Evolutionary conservation across 345 rosid species (phyloP).

Genomic region (Aegle marmelos): DNA sequence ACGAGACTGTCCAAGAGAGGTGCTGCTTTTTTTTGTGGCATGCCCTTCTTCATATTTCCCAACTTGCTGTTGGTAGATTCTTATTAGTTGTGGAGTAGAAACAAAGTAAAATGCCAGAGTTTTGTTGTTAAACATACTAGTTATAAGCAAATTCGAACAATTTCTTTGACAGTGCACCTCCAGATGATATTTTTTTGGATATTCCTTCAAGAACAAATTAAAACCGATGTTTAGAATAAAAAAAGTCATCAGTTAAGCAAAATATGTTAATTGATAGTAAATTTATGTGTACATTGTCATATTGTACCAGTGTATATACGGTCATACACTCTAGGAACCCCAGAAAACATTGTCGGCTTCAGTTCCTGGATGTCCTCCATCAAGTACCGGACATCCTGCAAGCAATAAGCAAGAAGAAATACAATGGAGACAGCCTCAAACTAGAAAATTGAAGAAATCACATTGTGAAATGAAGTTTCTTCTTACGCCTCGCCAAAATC

Average conservation of each 20-base stretch:
- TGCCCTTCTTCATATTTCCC: conserved; percentile 63
- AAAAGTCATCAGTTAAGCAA: not conserved
- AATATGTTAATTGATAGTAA: not conserved
- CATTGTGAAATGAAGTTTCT: not conserved
- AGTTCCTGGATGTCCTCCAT: conserved; percentile 85
- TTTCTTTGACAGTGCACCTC: conserved; percentile 61
- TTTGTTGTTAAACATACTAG: conserved; percentile 56
- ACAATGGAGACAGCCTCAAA: not conserved
- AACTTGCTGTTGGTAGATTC: conserved; percentile 59
- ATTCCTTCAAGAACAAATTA: conserved; percentile 51
- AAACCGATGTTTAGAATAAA: not conserved
- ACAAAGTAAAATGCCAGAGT: not conserved
- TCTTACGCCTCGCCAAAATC: conserved; percentile 90
- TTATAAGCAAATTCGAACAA: conserved; percentile 70
- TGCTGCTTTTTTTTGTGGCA: conserved; percentile 80
- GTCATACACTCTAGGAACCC: conserved; percentile 90
- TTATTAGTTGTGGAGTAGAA: conserved; percentile 8
- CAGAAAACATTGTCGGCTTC: conserved; percentile 78
- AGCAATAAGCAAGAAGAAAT: not conserved
- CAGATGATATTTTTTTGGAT: conserved; percentile 56
- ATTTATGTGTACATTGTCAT: not conserved
- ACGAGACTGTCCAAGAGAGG: conserved; percentile 78
- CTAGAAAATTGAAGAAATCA: not conserved
- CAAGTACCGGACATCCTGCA: conserved; percentile 67
- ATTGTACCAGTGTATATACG: conserved; percentile 65